These are phyloP conservation scores for Adansonia digitata DNA, from an alignment of 345 rosid species.

Conservation along the genomic window DNA sequence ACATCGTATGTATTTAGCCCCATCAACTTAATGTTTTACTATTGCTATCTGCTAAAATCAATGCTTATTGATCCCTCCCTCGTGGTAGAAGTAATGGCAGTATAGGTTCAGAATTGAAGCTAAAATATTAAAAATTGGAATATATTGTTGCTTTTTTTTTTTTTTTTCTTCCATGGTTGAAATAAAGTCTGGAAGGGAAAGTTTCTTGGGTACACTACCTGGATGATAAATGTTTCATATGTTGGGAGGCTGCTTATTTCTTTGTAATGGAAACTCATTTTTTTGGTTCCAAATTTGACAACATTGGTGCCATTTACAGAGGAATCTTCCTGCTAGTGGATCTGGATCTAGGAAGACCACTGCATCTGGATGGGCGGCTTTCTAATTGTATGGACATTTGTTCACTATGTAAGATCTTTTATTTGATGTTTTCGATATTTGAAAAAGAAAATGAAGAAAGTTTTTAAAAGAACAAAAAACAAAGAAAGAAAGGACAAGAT, in stretches of 20 bases:
- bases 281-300: not conserved
- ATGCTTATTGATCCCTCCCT: not conserved
- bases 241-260: not conserved
- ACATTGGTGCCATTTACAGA: constrained; percentile 44
- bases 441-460: constrained; percentile 18
- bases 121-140: not conserved
- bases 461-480: not conserved
- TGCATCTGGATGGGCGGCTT: constrained; percentile 98
- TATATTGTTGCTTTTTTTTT: not conserved
- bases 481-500: constrained; percentile 5
- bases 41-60: not conserved
- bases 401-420: constrained; percentile 15
- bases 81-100: not conserved
- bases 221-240: not conserved
- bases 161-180: too few species aligned
- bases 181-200: not conserved
- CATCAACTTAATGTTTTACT: not conserved
- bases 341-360: constrained; percentile 52
- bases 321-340: constrained; percentile 61
- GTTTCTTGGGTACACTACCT: not conserved
- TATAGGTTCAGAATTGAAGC: not conserved
- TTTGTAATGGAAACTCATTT: not conserved
- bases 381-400: constrained; percentile 35
- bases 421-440: constrained; percentile 17
- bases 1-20: not conserved